These are phyloP conservation scores for Xanthoconium separans DNA, from an alignment of 1,284 basidiomycete genomes.

Conservation along the genomic window DNA sequence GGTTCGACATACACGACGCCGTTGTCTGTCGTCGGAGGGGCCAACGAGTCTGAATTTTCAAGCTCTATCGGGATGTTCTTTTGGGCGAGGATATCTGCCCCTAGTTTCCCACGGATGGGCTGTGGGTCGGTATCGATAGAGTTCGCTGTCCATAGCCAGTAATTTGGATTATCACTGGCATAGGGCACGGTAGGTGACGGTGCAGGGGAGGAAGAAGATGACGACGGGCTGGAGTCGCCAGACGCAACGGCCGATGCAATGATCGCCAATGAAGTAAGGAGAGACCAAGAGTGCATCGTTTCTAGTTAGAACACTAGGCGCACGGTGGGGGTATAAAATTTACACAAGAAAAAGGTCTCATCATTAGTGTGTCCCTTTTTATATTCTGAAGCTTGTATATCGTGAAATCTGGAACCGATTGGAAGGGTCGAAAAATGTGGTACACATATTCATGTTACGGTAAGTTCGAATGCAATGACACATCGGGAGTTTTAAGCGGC, in stretches of 20 bases:
- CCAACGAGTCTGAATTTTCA: constrained; percentile 48
- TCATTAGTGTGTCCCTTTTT: constrained; percentile 17
- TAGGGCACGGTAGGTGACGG: constrained; percentile 31
- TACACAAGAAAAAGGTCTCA: constrained; percentile 11
- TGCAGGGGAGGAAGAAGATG: constrained; percentile 23
- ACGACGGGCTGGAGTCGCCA: constrained; percentile 11
- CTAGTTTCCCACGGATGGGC: constrained; percentile 39
- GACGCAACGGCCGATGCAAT: constrained; percentile 25
- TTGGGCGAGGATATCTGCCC: constrained; percentile 46
- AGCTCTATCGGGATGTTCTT: constrained; percentile 47
- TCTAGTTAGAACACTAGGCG: constrained; percentile 12
- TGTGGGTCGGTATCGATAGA: constrained; percentile 28
- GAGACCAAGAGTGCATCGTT: constrained; percentile 30
- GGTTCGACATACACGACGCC: constrained; percentile 34
- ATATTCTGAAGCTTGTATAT: too few relatives aligned
- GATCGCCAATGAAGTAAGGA: constrained; percentile 25
- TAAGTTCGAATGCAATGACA: neutral
- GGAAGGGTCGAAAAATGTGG: constrained; percentile 2
- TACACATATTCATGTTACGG: neutral
- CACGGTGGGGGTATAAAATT: constrained; percentile 10
- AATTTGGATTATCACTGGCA: constrained; percentile 34
- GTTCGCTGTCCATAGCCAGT: constrained; percentile 30
- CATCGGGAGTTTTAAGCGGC: too few relatives aligned
- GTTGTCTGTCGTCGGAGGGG: constrained; percentile 54
- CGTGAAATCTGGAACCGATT: too few relatives aligned